Evolutionary conservation across 2,329 filamentous ascomycete species (phyloP).

Genomic region (Ceratocystis diversiconidia): DNA sequence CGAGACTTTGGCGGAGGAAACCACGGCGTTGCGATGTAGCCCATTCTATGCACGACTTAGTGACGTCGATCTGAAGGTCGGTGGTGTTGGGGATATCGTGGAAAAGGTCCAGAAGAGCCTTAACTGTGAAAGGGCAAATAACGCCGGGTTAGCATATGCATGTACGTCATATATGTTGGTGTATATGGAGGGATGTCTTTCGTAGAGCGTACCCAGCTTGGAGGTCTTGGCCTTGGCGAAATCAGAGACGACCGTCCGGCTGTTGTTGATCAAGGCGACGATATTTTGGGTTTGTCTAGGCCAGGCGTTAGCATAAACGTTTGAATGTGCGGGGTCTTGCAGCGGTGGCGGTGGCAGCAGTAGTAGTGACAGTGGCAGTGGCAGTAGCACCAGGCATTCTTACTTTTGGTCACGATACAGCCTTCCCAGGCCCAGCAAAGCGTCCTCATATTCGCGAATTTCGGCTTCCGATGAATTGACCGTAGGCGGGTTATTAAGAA

Average conservation of each 20-base stretch:
- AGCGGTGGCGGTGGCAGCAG: neutral
- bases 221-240: constrained; percentile 99
- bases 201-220: constrained; percentile 62
- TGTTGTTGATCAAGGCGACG: constrained; percentile 78
- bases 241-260: constrained; percentile 78
- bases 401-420: constrained; percentile 80
- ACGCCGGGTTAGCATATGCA: constrained; percentile 8
- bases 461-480: constrained; percentile 63
- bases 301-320: constrained; percentile 1
- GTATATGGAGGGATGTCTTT: neutral
- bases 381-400: neutral
- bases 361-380: neutral
- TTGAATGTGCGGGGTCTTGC: neutral
- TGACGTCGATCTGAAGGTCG: constrained; percentile 87
- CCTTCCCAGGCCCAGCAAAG: constrained; percentile 77
- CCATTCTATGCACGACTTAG: constrained; percentile 99
- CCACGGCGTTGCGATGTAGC: constrained; percentile 84
- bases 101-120: constrained; percentile 92
- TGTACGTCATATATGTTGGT: neutral
- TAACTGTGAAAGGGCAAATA: constrained; percentile 47
- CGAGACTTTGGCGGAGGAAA: constrained; percentile 94
- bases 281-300: constrained; percentile 66
- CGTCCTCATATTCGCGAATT: constrained; percentile 80
- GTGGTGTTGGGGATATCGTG: constrained; percentile 83
- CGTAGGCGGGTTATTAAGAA: constrained; percentile 72